Percentiles rank a stretch among this genome's conserved stretches.
Evolutionary conservation across 2,329 filamentous ascomycete genomes (phyloP).

Genomic region (Talaromyces atroroseus): DNA sequence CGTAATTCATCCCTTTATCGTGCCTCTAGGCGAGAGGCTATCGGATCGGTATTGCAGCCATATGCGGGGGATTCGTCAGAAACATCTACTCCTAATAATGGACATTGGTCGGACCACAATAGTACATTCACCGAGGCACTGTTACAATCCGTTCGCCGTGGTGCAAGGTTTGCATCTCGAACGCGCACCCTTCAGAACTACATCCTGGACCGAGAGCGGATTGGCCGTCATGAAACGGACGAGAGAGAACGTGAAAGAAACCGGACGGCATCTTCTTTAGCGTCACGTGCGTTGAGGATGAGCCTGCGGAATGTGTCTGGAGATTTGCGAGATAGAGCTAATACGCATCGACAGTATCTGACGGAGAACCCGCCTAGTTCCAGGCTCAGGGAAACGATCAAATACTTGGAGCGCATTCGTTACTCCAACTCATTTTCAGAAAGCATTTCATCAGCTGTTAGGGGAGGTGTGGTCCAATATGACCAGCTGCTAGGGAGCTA

Average conservation of each 20-base stretch:
- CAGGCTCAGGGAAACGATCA: conserved; percentile 54
- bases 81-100: conserved; percentile 16
- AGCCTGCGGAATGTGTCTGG: conserved; percentile 26
- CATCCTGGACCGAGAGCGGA: conserved; percentile 30
- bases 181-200: conserved; percentile 37
- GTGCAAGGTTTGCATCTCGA: conserved; percentile 31
- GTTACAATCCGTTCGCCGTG: conserved; percentile 37
- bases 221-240: conserved; percentile 17
- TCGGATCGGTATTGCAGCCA: conserved; percentile 17
- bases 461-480: conserved; percentile 48
- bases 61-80: conserved; percentile 21
- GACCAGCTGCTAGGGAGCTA: conserved; percentile 45
- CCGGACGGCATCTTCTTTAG: conserved; percentile 13
- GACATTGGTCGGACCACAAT: conserved; percentile 16
- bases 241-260: conserved; percentile 22
- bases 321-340: conserved; percentile 31
- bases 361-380: conserved; percentile 29
- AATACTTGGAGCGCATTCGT: conserved; percentile 56
- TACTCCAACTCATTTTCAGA: conserved; percentile 50
- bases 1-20: conserved; percentile 21
- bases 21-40: conserved; percentile 21
- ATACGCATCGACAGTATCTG: conserved; percentile 33
- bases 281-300: conserved; percentile 28
- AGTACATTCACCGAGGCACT: conserved; percentile 27
- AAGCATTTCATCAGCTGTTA: conserved; percentile 48